Evolutionary conservation across 768 basidiomycete species (phyloP), one percentile per base, ranked within the genome.

Genomic region (Hygrophorus pudorinus): DNA sequence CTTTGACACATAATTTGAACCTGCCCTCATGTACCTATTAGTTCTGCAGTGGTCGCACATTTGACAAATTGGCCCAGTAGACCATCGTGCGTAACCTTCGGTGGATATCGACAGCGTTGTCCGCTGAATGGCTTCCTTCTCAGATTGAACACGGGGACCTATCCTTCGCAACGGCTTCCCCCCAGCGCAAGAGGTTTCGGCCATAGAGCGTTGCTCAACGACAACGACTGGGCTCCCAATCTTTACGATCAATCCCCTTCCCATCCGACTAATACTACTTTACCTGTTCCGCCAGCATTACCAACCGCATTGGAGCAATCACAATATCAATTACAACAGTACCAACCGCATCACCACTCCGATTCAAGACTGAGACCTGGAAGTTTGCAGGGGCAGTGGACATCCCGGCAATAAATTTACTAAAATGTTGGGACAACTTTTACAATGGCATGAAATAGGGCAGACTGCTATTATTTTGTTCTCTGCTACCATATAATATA

Each of bases 41-140:
- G 78, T 52, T 68, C 74, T 41, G 68, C 77, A 42, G 53, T 55
- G 34, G 50, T 51, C 28, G 40, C 54, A 29, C 51, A 55, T 45
- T 38, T 52, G 13, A 20, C 43, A 13, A 16, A 16, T 16, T 27
- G 20, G 13, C 28, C 44, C 7, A 18, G n/a, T 13, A 16, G 37
- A 38, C 21, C 6, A n/a, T 38, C 37, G 36, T 38, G 16, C 12
- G 35, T 38, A 31, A 3, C 21, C 12, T 9, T 17, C 33, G 30
- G 7, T 24, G 24, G 7, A 24, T 24, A 24, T 24, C 7, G 24
- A 38, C 37, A 2, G 4, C 4, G 21, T 38, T n/a, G n/a, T n/a
- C n/a, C n/a, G 16, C 14, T 20, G 16, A 38, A 10, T 38, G 37
- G 4, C 16, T 17, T 34, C 3, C 5, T 13, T 34, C 33, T 4